Percentiles rank a stretch among this genome's conserved stretches.
These are phyloP conservation scores for Trypanosomatidae sp. DNA, from an alignment of 208 protist species.

Conservation along the genomic window DNA sequence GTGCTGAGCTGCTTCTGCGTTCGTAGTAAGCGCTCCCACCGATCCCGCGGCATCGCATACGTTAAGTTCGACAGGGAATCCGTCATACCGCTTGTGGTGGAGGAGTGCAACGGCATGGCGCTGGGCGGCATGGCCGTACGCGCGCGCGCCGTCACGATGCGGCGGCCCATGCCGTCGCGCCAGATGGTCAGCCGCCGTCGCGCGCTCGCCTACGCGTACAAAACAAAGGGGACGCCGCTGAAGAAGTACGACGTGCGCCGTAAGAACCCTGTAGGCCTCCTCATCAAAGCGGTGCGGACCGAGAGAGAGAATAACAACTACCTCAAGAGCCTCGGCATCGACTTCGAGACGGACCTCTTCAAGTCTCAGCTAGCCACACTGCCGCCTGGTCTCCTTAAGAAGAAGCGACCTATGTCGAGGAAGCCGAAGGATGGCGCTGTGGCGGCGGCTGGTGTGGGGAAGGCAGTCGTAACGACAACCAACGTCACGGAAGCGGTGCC, in stretches of 20 bases:
- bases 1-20: conserved; percentile 91
- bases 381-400: conserved; percentile 31
- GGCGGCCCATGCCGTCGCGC: conserved; percentile 73
- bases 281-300: conserved; percentile 69
- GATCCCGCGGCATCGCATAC: conserved; percentile 86
- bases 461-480: not conserved
- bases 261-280: conserved; percentile 56
- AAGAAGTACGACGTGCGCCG: conserved; percentile 54
- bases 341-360: conserved; percentile 64
- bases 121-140: conserved; percentile 73
- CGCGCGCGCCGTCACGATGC: conserved; percentile 58
- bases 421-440: not conserved
- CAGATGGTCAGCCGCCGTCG: conserved; percentile 57
- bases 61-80: conserved; percentile 80
- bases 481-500: not conserved
- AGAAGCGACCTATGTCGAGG: conserved; percentile 4
- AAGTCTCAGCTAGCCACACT: conserved; percentile 50
- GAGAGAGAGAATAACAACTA: conserved; percentile 79
- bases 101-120: conserved; percentile 88
- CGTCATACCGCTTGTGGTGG: conserved; percentile 67
- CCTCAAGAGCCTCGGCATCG: conserved; percentile 69
- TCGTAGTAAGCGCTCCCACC: conserved; percentile 81
- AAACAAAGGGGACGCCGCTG: conserved; percentile 59
- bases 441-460: conserved; percentile 1
- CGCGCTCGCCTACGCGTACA: conserved; percentile 67